Evolutionary conservation across 1,284 basidiomycete genomes (phyloP).

Genomic region (Ceratobasidium sp.): DNA sequence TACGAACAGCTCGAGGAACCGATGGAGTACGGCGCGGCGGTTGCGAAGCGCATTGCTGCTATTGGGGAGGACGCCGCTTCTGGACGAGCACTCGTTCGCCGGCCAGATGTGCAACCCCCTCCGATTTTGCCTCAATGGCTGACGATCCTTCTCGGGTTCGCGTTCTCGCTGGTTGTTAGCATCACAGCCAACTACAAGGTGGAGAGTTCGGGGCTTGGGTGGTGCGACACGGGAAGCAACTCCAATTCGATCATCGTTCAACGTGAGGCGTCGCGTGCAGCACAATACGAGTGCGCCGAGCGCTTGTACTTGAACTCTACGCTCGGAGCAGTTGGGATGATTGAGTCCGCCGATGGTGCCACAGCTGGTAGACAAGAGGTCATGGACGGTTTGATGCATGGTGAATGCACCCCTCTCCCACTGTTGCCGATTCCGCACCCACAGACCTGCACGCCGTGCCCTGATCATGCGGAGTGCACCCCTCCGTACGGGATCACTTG

Average conservation of each 20-base stretch:
- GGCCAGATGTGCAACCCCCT: constrained; percentile 47
- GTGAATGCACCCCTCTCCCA: constrained; percentile 67
- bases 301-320: constrained; percentile 32
- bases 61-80: constrained; percentile 51
- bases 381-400: constrained; percentile 51
- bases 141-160: constrained; percentile 50
- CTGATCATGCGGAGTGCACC: constrained; percentile 82
- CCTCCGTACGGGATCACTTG: constrained; percentile 73
- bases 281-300: constrained; percentile 36
- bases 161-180: constrained; percentile 51
- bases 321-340: constrained; percentile 15
- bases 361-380: constrained; percentile 19
- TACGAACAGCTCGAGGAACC: constrained; percentile 57
- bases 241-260: constrained; percentile 58
- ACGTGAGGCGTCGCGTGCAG: constrained; percentile 49
- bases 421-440: constrained; percentile 73
- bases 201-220: constrained; percentile 60
- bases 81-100: constrained; percentile 37
- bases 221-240: constrained; percentile 60
- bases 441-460: constrained; percentile 85
- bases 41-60: constrained; percentile 51
- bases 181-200: constrained; percentile 56
- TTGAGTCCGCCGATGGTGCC: constrained; percentile 6
- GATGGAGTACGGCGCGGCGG: constrained; percentile 47
- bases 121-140: constrained; percentile 53